Evolutionary conservation across 805 yeast genomes (phyloP), one percentile per base, ranked within the genome.

Genomic region (Lipomyces spencermartinsiae): DNA sequence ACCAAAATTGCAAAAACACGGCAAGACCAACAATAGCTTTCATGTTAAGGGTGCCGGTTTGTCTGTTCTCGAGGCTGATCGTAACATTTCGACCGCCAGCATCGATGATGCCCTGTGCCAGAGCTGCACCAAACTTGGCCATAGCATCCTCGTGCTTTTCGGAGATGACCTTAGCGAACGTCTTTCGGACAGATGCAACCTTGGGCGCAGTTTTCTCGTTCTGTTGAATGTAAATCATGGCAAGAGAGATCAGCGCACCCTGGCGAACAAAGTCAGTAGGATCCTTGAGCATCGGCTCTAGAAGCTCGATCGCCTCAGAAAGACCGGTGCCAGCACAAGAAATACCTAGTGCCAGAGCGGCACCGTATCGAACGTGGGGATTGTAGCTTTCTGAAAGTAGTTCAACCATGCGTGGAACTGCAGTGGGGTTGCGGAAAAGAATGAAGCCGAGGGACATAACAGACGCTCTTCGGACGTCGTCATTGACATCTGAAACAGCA

Each of bases 41-140:
- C 77, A 89, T 88, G 80, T 95, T 94, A 72, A 95, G 84, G 25
- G 97, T 92, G 69, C 93, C 96, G 54, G 97, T 92, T 73, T 93
- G 93, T 31, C 88, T 76, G 78, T 93, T 92, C 79, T 95, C 98
- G 61, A 94, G 83, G 73, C 90, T 90, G 72, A 95, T 93, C 0
- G 98, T 93, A n/a, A 91, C 97, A 75, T 95, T 95, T 77, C 98
- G 88, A 12, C 99, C 99, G 80, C 99, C 98, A 10, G 98, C 99
- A 81, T 95, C 98, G 78, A 95, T 89, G 71, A 95, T 94, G 79
- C 99, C 99, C 82, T 94, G 98, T 14, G 97, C 94, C 61, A 95
- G 82, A 19, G 98, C 92, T 37, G 98, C 98, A 77, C 99, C 99
- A 80, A 94, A 95, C 81, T 93, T 93, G 53, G 98, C 97, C 79